These are phyloP conservation scores for Gyrodon lividus DNA, from an alignment of 768 basidiomycete genomes.

Conservation along the genomic window DNA sequence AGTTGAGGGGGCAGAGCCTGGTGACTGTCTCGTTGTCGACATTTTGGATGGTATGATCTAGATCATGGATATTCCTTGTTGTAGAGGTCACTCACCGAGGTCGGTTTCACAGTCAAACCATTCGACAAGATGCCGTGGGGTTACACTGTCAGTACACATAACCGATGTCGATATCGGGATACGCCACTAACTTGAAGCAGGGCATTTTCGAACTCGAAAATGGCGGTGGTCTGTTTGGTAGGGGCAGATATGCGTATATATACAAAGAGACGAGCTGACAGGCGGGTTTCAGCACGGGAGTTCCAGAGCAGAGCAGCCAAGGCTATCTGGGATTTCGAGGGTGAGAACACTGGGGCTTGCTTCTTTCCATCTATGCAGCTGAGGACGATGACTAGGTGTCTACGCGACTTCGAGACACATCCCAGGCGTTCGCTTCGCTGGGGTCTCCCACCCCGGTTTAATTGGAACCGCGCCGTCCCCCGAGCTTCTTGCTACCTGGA, in stretches of 20 bases:
- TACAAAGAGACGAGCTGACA: neutral
- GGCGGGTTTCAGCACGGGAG: conserved; percentile 46
- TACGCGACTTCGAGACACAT: conserved; percentile 76
- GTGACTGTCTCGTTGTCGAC: conserved; percentile 77
- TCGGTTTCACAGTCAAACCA: conserved; percentile 45
- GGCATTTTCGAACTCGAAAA: conserved; percentile 75
- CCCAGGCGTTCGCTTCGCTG: conserved; percentile 77
- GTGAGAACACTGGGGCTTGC: conserved; percentile 32
- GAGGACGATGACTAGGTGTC: conserved; percentile 41
- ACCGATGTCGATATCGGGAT: too few relatives aligned
- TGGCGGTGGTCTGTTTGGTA: conserved; percentile 71
- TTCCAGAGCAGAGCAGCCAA: conserved; percentile 72
- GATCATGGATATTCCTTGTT: neutral
- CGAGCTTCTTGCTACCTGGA: conserved; percentile 74
- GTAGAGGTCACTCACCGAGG: neutral
- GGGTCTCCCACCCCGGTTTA: conserved; percentile 73
- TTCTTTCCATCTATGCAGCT: neutral
- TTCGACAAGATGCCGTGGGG: conserved; percentile 83
- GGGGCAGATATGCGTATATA: neutral
- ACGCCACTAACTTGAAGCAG: conserved; percentile 29
- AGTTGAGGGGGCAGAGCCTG: conserved; percentile 74
- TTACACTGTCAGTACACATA: conserved; percentile 51
- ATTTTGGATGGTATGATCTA: conserved; percentile 61
- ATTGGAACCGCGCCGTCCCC: conserved; percentile 76
- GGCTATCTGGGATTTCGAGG: conserved; percentile 80